Conservation (phyloP, 495 filamentous ascomycete genomes). For the Hypoxylon fragiforme region DNA sequence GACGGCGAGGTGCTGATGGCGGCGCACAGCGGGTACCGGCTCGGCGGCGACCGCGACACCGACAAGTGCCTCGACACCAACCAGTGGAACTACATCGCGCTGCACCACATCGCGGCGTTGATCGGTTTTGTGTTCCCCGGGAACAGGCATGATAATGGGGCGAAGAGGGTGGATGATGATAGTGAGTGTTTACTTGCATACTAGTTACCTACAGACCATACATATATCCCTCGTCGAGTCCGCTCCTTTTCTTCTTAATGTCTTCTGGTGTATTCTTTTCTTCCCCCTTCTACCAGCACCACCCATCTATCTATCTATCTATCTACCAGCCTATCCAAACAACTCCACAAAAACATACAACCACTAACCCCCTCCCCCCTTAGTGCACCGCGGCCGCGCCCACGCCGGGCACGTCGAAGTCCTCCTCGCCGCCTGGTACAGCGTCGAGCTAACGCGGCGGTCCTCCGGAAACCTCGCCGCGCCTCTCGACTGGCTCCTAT, state of each 20-base stretch:
- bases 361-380: background rate
- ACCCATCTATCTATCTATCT: no score
- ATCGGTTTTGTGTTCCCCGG: slow-evolving; percentile 27
- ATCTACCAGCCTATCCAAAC: no score
- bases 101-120: slow-evolving; percentile 16
- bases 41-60: slow-evolving; percentile 11
- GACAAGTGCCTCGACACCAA: slow-evolving; percentile 22
- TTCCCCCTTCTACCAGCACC: background rate
- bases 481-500: slow-evolving; percentile 4
- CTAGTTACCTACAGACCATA: background rate
- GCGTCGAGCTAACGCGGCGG: slow-evolving; percentile 7
- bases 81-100: slow-evolving; percentile 24
- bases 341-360: background rate
- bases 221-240: no score
- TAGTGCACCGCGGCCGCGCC: slow-evolving; percentile 19
- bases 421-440: slow-evolving; percentile 29
- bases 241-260: no score
- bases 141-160: slow-evolving; percentile 19
- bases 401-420: slow-evolving; percentile 37
- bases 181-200: background rate
- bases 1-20: slow-evolving; percentile 17
- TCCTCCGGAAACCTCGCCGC: background rate
- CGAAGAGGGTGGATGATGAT: background rate
- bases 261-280: background rate
- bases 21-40: slow-evolving; percentile 21